phyloP scores from a whole-genome alignment of 495 filamentous ascomycete genomes.

The Darksidea phi region DNA sequence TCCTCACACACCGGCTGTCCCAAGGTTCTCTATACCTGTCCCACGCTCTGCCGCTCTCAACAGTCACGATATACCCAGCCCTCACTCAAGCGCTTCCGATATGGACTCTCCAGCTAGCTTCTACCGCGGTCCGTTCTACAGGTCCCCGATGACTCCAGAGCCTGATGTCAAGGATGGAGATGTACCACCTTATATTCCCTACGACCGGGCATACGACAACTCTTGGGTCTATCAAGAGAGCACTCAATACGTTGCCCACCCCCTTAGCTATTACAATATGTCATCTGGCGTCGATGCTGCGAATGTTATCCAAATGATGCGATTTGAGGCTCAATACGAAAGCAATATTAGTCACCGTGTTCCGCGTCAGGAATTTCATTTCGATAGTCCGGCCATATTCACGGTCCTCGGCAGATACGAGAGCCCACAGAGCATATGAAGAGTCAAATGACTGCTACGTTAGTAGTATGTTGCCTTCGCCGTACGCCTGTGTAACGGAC shows the following conservation, averaged over 20 bases:
- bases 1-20: background rate
- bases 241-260: conserved; percentile 5
- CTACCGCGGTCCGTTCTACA: conserved; percentile 8
- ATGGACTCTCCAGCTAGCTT: conserved; percentile 23
- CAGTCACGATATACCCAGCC: conserved; percentile 20
- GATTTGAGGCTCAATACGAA: conserved; percentile 42
- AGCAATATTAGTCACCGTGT: conserved; percentile 47
- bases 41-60: conserved; percentile 13
- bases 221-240: conserved; percentile 16
- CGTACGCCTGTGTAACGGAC: too few relatives aligned
- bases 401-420: conserved; percentile 45
- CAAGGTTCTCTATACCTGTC: conserved; percentile 25
- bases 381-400: conserved; percentile 48
- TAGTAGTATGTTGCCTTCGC: too few relatives aligned
- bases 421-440: background rate
- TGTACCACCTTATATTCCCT: conserved; percentile 12
- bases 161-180: conserved; percentile 16
- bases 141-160: conserved; percentile 6
- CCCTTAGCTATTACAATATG: conserved; percentile 21
- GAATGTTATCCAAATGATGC: conserved; percentile 40
- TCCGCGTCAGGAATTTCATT: conserved; percentile 42
- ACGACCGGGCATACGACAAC: conserved; percentile 24
- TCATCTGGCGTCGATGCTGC: conserved; percentile 41
- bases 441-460: background rate
- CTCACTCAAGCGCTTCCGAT: conserved; percentile 23